These are phyloP conservation scores for Penicillium sp. DNA, from an alignment of 2,329 filamentous ascomycete genomes.

Conservation along the genomic window DNA sequence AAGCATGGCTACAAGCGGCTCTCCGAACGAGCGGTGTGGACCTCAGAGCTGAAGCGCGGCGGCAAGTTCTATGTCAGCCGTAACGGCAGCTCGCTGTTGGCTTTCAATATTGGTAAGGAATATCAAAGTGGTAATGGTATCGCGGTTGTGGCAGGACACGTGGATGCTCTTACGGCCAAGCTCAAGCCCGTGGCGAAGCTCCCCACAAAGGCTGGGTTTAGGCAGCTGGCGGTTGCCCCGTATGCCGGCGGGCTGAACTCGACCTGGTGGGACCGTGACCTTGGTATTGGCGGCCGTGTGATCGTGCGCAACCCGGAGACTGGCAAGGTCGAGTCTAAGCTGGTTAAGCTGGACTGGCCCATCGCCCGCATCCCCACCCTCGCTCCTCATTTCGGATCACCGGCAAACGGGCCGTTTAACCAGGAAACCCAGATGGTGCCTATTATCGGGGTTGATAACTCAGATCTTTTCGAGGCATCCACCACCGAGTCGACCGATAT, in stretches of 20 bases:
- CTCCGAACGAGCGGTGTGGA: conserved; percentile 78
- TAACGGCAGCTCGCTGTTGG: conserved; percentile 83
- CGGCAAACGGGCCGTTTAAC: conserved; percentile 69
- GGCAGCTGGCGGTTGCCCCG: conserved; percentile 87
- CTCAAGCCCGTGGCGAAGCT: conserved; percentile 89
- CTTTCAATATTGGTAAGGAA: conserved; percentile 78
- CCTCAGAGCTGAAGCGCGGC: conserved; percentile 69
- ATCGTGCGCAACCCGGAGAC: conserved; percentile 73
- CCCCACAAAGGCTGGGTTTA: conserved; percentile 79
- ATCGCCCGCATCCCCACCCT: conserved; percentile 91
- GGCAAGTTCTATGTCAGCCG: conserved; percentile 88
- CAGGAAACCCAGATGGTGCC: conserved; percentile 92
- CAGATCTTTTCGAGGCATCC: conserved; percentile 52
- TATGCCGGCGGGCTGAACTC: conserved; percentile 85
- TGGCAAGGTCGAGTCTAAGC: conserved; percentile 75
- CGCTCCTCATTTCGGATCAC: conserved; percentile 88
- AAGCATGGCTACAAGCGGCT: conserved; percentile 74
- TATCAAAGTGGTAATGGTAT: conserved; percentile 86
- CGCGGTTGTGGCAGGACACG: conserved; percentile 86
- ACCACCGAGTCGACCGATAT: conserved; percentile 41
- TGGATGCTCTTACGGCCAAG: conserved; percentile 87
- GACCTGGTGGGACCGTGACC: conserved; percentile 97
- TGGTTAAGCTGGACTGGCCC: conserved; percentile 93
- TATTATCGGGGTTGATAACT: conserved; percentile 84
- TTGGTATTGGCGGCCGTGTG: conserved; percentile 87